Conservation (phyloP, 495 filamentous ascomycete species). For the Talaromyces trachyspermus region DNA sequence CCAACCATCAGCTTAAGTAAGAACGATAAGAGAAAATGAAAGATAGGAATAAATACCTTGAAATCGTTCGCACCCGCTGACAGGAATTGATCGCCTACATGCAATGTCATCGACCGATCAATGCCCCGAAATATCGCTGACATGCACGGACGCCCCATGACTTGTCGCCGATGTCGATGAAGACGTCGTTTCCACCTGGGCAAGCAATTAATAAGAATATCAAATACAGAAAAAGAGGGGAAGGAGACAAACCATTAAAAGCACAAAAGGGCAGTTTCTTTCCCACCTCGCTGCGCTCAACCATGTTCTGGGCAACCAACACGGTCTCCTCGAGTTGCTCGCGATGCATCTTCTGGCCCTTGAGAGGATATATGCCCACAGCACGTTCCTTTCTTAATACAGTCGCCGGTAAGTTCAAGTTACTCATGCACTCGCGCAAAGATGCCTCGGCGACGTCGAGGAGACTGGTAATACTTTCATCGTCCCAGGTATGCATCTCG, state of each 20-base stretch:
- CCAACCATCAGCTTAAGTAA: background rate
- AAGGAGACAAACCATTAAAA: constrained; percentile 63
- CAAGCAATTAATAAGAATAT: background rate
- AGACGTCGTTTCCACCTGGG: constrained; percentile 81
- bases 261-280: constrained; percentile 84
- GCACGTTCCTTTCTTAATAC: constrained; percentile 88
- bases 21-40: background rate
- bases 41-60: constrained; percentile 47
- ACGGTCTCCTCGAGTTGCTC: constrained; percentile 96
- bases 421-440: constrained; percentile 67
- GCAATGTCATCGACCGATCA: constrained; percentile 58
- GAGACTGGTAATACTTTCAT: constrained; percentile 66
- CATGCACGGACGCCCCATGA: constrained; percentile 87
- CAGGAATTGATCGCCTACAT: constrained; percentile 94
- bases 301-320: constrained; percentile 81
- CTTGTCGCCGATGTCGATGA: constrained; percentile 98
- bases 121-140: constrained; percentile 85
- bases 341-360: constrained; percentile 58
- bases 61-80: constrained; percentile 96
- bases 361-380: constrained; percentile 72
- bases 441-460: constrained; percentile 82
- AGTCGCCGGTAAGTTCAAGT: constrained; percentile 66
- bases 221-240: background rate
- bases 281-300: constrained; percentile 70
- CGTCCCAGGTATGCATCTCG: constrained; percentile 81